Evolutionary conservation across 2,329 filamentous ascomycete species (phyloP).

Genomic region (Colletotrichum melonis): DNA sequence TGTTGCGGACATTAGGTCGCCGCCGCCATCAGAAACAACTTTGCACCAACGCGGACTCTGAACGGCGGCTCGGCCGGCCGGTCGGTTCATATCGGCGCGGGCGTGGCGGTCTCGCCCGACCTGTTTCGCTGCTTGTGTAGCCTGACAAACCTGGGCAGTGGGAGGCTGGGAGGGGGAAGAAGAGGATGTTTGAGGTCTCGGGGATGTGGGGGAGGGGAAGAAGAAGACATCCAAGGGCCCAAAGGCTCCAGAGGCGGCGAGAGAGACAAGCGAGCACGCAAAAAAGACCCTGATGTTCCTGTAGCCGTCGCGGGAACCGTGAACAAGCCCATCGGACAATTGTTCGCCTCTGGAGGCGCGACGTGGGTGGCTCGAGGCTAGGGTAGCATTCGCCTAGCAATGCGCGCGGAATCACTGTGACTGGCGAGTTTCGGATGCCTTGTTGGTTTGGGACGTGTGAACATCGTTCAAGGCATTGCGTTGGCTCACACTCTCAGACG

Average conservation of each 20-base stretch:
- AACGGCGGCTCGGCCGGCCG: not conserved
- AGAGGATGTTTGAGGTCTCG: not conserved
- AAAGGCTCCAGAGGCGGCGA: too few relatives aligned
- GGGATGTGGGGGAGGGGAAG: not conserved
- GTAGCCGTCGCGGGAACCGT: not conserved
- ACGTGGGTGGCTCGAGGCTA: not conserved
- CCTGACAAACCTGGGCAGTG: too few relatives aligned
- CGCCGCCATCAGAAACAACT: not conserved
- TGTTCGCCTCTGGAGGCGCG: not conserved
- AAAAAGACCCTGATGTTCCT: not conserved
- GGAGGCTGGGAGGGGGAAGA: too few relatives aligned
- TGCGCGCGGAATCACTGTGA: not conserved
- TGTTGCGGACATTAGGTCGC: not conserved
- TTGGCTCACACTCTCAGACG: not conserved
- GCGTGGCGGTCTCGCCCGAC: constrained; percentile 15
- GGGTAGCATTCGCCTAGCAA: constrained; percentile 2
- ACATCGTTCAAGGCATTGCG: constrained; percentile 8
- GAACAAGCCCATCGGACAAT: constrained; percentile 5
- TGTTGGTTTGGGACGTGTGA: constrained; percentile 11
- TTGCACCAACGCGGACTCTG: not conserved
- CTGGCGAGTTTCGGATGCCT: constrained; percentile 7
- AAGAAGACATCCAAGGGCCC: not conserved
- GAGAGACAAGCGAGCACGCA: not conserved
- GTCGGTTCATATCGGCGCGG: not conserved
- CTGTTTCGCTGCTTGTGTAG: not conserved